Conservation (phyloP, 257 asterid species). For the Phtheirospermum japonicum region DNA sequence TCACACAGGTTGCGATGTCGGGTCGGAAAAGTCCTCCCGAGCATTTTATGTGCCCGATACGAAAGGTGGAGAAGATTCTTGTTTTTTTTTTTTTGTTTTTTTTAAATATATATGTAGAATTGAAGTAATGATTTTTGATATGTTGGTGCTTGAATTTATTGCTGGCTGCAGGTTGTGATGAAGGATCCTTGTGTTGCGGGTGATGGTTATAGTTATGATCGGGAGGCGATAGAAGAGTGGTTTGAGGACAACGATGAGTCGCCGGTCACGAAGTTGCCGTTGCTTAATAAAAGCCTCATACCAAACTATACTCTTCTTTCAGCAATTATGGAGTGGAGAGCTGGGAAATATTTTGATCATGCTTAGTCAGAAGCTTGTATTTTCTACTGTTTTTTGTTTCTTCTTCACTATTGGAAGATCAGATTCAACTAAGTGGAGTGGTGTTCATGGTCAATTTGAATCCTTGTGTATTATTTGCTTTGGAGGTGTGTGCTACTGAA, state of each 20-base stretch:
- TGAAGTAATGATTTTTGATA: not conserved
- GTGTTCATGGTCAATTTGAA: no score
- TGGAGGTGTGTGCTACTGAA: no score
- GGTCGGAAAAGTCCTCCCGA: slow-evolving; percentile 36
- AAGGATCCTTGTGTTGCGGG: slow-evolving; percentile 58
- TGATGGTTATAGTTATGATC: slow-evolving; percentile 58
- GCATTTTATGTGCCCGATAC: slow-evolving; percentile 54
- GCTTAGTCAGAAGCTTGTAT: no score
- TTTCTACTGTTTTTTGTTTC: no score
- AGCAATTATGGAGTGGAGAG: slow-evolving; percentile 51
- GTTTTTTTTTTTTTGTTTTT: no score
- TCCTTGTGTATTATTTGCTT: no score
- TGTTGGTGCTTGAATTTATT: not conserved
- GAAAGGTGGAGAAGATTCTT: no score
- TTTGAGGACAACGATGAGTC: slow-evolving; percentile 36
- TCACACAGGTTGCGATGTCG: slow-evolving; percentile 18
- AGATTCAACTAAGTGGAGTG: no score
- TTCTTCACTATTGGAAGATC: no score
- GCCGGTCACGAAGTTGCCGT: slow-evolving; percentile 47
- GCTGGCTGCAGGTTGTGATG: slow-evolving; percentile 45
- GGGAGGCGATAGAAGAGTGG: slow-evolving; percentile 48
- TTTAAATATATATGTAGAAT: not conserved
- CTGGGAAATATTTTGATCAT: slow-evolving; percentile 26
- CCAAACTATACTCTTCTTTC: slow-evolving; percentile 53
- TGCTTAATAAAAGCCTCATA: slow-evolving; percentile 43